Evolutionary conservation across 140 eudicot genomes (phyloP), one percentile per base, ranked within the genome.

Genomic region (Oenanthe javanica): DNA sequence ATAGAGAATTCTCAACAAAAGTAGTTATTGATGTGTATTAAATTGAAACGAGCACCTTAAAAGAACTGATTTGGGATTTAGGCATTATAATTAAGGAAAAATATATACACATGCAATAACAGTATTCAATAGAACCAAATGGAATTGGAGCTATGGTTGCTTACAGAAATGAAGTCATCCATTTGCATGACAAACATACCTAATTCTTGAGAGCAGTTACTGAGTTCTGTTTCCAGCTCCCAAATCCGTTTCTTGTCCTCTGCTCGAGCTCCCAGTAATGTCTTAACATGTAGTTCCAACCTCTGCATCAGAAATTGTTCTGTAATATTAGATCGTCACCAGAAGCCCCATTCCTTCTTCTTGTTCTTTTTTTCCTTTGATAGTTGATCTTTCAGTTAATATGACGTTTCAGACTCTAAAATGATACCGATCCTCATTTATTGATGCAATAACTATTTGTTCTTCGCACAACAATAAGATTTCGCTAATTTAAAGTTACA

Each of bases 201-300:
- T 89, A 94, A 89, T 89, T 94, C 97, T 81, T 94, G 94, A 82
- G 87, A 84, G 88, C 97, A 90, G 79, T 92, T 94, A 51, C 89
- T 89, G 74, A 92, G 89, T 81, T 94, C 97, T 88, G 93, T 90
- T 86, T 94, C 94, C 81, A 94, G 72, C 83, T 85, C 90, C 80
- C 74, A 86, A 25, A 94, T 90, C 57, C 81, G 96, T 78, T 85
- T 86, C 90, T 90, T 89, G 85, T 94, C 97, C 77, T 89, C 87
- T 59, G 81, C 72, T 27, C 87, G 93, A 57, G 90, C 87, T 79
- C 83, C 89, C 51, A 89, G 80, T 83, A 92, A 77, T 82, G 86
- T 82, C 82, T 85, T 94, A 47, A 86, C 91, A 88, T 92, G 92
- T 51, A 86, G 21, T 81, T 94, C 97, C 66, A 94, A 77, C 77